These are phyloP conservation scores for Henckelia pumila DNA, from an alignment of 257 asterid genomes.

Conservation along the genomic window DNA sequence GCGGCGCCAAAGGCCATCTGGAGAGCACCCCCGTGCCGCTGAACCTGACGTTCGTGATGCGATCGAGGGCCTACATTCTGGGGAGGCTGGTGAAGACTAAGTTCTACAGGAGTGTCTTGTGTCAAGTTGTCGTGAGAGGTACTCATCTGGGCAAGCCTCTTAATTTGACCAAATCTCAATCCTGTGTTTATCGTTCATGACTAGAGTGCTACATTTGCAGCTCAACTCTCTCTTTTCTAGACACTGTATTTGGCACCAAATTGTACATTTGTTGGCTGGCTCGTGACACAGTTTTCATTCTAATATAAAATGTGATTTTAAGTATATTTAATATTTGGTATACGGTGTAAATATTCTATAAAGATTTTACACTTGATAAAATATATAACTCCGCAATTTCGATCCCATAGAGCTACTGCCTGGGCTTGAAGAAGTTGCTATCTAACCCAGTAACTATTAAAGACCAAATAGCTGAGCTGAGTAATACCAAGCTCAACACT, in stretches of 20 bases:
- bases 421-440: slow-evolving; percentile 68
- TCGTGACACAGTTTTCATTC: not conserved
- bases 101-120: slow-evolving; percentile 41
- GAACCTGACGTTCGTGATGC: slow-evolving; percentile 60
- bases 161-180: slow-evolving; percentile 36
- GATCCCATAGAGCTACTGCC: not conserved
- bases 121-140: slow-evolving; percentile 55
- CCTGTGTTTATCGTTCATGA: slow-evolving; percentile 50
- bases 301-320: no score
- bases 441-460: slow-evolving; percentile 43
- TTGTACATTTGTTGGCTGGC: slow-evolving; percentile 21
- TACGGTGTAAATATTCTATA: no score
- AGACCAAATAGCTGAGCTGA: slow-evolving; percentile 49
- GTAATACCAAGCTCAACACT: slow-evolving; percentile 30
- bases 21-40: slow-evolving; percentile 54
- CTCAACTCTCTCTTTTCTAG: not conserved
- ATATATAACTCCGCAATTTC: no score
- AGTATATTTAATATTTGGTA: no score
- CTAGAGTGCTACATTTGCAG: not conserved
- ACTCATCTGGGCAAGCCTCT: slow-evolving; percentile 56
- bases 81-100: slow-evolving; percentile 76
- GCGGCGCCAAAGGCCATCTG: slow-evolving; percentile 32
- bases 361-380: no score
- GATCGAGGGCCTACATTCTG: slow-evolving; percentile 74
- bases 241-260: slow-evolving; percentile 4